Evolutionary conservation across 2,329 filamentous ascomycete genomes (phyloP).

Genomic region (Helotiales sp.): DNA sequence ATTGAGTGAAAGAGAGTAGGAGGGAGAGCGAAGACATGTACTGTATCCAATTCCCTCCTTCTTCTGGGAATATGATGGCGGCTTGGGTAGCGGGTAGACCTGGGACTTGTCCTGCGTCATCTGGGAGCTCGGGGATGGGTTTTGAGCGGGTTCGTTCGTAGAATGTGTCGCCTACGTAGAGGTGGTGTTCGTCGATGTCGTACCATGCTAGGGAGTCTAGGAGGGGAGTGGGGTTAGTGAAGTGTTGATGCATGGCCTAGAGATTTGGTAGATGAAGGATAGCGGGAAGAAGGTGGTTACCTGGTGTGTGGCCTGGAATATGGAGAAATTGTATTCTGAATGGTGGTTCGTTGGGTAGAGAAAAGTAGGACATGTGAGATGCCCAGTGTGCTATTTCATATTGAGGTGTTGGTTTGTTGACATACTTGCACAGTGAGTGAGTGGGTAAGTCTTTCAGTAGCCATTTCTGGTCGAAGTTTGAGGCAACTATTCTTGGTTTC

Average conservation of each 20-base stretch:
- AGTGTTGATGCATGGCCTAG: no score
- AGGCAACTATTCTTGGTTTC: slow-evolving; percentile 34
- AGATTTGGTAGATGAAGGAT: no score
- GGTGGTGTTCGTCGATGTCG: slow-evolving; percentile 42
- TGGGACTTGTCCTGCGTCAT: slow-evolving; percentile 16
- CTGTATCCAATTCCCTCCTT: slow-evolving; percentile 40
- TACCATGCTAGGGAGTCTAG: slow-evolving; percentile 47
- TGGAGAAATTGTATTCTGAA: slow-evolving; percentile 45
- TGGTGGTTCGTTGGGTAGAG: slow-evolving; percentile 17
- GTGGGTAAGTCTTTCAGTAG: slow-evolving; percentile 40
- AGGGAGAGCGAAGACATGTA: slow-evolving; percentile 39
- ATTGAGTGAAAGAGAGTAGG: slow-evolving; percentile 36
- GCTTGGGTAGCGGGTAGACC: slow-evolving; percentile 21
- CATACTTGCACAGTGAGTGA: slow-evolving; percentile 42
- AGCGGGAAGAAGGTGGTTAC: no score
- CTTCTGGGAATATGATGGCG: slow-evolving; percentile 40
- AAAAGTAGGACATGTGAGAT: slow-evolving; percentile 37
- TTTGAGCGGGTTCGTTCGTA: slow-evolving; percentile 38
- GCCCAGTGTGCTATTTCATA: slow-evolving; percentile 45
- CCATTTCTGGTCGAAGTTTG: slow-evolving; percentile 40
- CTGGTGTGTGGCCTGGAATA: slow-evolving; percentile 47
- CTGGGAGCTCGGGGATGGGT: slow-evolving; percentile 33
- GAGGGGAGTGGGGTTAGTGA: no score
- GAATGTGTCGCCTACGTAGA: slow-evolving; percentile 48
- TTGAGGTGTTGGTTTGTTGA: slow-evolving; percentile 38